Evolutionary conservation across 352 stramenopile genomes (phyloP).

Genomic region (Globisporangium splendens): DNA sequence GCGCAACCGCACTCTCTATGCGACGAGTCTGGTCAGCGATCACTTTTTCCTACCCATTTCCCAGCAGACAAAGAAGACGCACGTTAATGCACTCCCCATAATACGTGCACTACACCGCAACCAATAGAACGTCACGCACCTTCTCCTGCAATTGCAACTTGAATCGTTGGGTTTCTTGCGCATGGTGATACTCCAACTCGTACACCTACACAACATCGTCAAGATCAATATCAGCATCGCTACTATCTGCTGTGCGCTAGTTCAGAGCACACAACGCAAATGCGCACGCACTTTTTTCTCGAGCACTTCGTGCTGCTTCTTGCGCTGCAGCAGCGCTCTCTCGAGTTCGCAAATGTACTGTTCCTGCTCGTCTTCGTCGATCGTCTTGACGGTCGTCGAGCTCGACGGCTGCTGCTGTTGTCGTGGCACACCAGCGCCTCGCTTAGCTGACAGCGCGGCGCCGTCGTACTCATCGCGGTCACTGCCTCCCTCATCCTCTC

Average conservation of each 20-base stretch:
- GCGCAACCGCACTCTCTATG: no score
- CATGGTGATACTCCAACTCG: conserved; percentile 9
- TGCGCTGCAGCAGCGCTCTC: conserved; percentile 63
- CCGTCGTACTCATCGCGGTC: not conserved
- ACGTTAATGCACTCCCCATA: no score
- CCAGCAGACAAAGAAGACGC: not conserved
- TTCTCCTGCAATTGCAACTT: conserved; percentile 1
- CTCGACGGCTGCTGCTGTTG: not conserved
- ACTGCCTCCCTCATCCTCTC: not conserved
- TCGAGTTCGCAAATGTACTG: conserved; percentile 79
- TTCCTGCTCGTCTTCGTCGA: conserved; percentile 64
- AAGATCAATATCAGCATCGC: no score
- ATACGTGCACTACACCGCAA: no score
- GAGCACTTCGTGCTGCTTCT: conserved; percentile 67
- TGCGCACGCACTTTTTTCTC: conserved; percentile 29
- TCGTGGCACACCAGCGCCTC: no score
- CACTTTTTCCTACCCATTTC: no score
- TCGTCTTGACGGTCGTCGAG: conserved; percentile 1
- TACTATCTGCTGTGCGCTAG: not conserved
- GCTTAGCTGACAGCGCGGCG: no score
- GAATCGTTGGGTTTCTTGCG: not conserved
- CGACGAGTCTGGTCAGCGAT: no score
- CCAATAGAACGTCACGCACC: no score
- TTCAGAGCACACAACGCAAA: not conserved
- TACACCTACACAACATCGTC: conserved; percentile 16